These are phyloP conservation scores for Coriolopsis trogii DNA, from an alignment of 1,284 basidiomycete species.

Conservation along the genomic window DNA sequence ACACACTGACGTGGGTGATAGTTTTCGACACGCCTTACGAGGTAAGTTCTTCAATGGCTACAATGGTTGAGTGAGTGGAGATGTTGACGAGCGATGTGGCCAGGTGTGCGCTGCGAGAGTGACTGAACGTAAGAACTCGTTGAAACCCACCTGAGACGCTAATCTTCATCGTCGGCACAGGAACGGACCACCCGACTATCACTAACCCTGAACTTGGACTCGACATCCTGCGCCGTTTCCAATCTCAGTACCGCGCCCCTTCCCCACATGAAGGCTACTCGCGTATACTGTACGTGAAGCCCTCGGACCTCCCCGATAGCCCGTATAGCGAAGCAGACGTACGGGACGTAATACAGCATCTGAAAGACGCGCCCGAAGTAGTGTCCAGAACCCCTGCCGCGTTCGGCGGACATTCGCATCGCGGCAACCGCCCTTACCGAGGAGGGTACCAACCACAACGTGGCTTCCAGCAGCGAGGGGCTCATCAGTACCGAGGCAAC, in stretches of 20 bases:
- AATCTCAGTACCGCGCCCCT: slow-evolving; percentile 58
- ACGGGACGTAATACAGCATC: slow-evolving; percentile 49
- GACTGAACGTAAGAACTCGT: slow-evolving; percentile 43
- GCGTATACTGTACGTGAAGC: slow-evolving; percentile 54
- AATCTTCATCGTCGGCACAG: too few species aligned
- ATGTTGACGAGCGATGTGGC: background rate
- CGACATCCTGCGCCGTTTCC: slow-evolving; percentile 60
- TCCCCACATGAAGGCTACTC: slow-evolving; percentile 59
- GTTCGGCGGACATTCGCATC: background rate
- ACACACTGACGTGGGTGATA: slow-evolving; percentile 65
- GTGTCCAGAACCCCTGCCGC: background rate
- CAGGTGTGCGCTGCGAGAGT: slow-evolving; percentile 59
- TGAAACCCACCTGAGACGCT: too few species aligned
- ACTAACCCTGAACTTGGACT: slow-evolving; percentile 56
- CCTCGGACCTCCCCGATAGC: slow-evolving; percentile 50
- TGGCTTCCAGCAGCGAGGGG: slow-evolving; percentile 6
- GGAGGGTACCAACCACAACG: background rate
- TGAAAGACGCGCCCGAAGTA: slow-evolving; percentile 44
- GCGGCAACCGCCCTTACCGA: slow-evolving; percentile 1
- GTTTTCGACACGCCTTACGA: slow-evolving; percentile 74
- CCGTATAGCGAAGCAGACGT: slow-evolving; percentile 56
- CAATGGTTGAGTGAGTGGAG: background rate
- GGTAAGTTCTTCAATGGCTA: slow-evolving; percentile 48
- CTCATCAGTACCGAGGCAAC: background rate
- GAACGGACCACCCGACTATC: slow-evolving; percentile 72